Conservation (phyloP, 208 protist species). For the Trichomonas gallinae region DNA sequence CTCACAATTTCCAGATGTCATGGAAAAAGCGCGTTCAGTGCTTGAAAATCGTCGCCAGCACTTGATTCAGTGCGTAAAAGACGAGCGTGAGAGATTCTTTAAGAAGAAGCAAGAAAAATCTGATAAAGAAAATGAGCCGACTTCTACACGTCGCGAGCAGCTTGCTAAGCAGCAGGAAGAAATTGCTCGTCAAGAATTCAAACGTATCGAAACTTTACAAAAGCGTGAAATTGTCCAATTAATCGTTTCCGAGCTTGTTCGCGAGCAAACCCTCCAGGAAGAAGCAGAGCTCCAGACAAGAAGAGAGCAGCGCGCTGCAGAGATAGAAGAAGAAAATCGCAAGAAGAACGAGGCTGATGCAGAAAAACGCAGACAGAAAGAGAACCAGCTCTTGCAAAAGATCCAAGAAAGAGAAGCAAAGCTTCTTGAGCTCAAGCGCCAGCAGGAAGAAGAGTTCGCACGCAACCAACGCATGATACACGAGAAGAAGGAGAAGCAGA, state of each 20-base stretch:
- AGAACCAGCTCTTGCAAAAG: neutral
- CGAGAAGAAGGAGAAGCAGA: neutral
- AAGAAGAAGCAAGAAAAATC: neutral
- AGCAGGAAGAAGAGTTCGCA: neutral
- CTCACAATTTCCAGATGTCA: neutral
- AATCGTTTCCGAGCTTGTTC: neutral
- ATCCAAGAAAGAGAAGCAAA: neutral
- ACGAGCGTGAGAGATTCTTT: neutral
- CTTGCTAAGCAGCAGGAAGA: neutral
- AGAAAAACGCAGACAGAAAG: neutral
- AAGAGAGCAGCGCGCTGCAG: neutral
- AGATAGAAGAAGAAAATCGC: neutral
- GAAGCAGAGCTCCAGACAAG: neutral
- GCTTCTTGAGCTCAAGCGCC: neutral
- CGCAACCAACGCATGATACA: neutral
- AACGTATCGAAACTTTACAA: neutral
- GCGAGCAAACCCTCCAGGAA: neutral
- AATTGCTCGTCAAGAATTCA: neutral
- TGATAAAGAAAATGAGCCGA: neutral
- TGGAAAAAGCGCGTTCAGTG: neutral
- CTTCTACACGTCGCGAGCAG: neutral
- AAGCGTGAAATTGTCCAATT: neutral
- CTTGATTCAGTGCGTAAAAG: neutral
- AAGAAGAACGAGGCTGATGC: neutral
- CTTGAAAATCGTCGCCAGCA: neutral